Percentiles rank a stretch among this genome's conserved stretches.
Evolutionary conservation across 2,329 filamentous ascomycete species (phyloP).

Genomic region (Zelopaecilomyces penicillatus): DNA sequence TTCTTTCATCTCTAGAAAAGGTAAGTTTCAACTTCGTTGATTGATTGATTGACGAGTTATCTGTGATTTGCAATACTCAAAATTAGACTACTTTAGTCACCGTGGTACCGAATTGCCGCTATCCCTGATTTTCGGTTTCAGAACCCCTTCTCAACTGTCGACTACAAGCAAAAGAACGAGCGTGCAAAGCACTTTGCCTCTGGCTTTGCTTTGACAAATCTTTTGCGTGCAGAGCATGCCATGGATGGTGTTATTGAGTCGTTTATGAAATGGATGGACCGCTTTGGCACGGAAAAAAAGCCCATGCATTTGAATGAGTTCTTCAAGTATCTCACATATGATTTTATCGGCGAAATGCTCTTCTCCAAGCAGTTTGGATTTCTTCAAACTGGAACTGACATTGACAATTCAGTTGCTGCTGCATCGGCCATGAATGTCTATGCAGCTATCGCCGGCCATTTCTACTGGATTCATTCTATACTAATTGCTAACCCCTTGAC

Average conservation of each 20-base stretch:
- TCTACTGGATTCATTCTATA: conserved; percentile 15
- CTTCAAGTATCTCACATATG: conserved; percentile 9
- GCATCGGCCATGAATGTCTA: conserved; percentile 10
- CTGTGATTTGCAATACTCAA: too few relatives aligned
- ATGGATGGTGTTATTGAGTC: conserved; percentile 6
- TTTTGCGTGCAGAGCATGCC: conserved; percentile 6
- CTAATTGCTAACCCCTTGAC: conserved; percentile 20
- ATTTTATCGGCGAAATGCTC: conserved; percentile 7
- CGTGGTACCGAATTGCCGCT: conserved; percentile 10
- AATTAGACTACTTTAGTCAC: not conserved
- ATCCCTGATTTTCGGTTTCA: conserved; percentile 10
- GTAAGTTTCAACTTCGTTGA: not conserved
- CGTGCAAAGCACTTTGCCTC: conserved; percentile 7
- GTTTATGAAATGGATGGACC: conserved; percentile 6
- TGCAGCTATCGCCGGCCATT: conserved; percentile 16
- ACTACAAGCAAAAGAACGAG: conserved; percentile 8
- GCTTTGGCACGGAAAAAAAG: not conserved
- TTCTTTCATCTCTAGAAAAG: conserved; percentile 6
- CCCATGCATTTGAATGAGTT: conserved; percentile 10
- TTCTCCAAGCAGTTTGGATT: conserved; percentile 13
- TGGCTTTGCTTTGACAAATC: conserved; percentile 5
- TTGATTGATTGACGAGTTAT: too few relatives aligned
- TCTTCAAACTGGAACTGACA: conserved; percentile 13
- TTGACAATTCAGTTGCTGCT: conserved; percentile 23
- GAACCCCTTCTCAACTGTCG: conserved; percentile 7